phyloP scores from a whole-genome alignment of 2,329 filamentous ascomycete species.

The Botrytis pseudocinerea region DNA sequence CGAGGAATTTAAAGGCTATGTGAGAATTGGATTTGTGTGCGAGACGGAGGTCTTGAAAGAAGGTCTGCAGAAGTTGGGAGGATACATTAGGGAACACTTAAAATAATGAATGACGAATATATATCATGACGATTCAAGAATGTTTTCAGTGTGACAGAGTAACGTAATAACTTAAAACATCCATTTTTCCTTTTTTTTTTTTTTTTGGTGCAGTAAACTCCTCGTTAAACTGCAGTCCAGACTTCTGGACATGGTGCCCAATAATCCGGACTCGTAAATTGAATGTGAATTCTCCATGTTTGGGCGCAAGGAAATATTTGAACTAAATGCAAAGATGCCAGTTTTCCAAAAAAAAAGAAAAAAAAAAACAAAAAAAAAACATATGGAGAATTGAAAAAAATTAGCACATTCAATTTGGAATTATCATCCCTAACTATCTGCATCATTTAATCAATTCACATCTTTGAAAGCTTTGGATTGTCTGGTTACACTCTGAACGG shows the following conservation, averaged over 20 bases:
- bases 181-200: too few species aligned
- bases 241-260: not conserved
- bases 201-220: not conserved
- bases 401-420: not conserved
- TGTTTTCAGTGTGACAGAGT: not conserved
- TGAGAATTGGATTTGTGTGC: slow-evolving; percentile 75
- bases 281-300: not conserved
- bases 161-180: not conserved
- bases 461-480: not conserved
- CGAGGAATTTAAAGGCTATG: slow-evolving; percentile 69
- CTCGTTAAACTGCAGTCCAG: not conserved
- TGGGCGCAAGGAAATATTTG: not conserved
- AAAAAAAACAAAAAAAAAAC: too few species aligned
- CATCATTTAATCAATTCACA: not conserved
- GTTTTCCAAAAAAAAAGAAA: too few species aligned
- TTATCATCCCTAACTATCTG: not conserved
- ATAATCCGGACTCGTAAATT: not conserved
- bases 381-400: not conserved
- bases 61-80: slow-evolving; percentile 53
- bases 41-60: slow-evolving; percentile 68
- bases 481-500: not conserved
- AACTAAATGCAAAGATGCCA: not conserved
- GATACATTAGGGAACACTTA: slow-evolving; percentile 35
- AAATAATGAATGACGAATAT: not conserved
- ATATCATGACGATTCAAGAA: not conserved